Percentiles rank a stretch among this genome's conserved stretches.
Conservation (phyloP, 108 stramenopile species). For the Cyclotella kingstonii region DNA sequence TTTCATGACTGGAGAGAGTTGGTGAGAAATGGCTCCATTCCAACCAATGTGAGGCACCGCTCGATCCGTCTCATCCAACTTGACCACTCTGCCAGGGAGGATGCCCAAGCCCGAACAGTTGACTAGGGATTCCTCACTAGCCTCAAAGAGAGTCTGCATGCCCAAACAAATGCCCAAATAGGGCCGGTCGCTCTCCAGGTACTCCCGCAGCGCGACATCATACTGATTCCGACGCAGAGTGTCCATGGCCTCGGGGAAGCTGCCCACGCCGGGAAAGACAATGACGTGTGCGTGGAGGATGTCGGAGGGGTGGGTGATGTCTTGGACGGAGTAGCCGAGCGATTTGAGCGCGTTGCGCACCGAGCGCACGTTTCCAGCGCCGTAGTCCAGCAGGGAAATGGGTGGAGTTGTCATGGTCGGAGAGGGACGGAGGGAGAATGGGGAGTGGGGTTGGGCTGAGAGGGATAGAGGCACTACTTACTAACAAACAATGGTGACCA, state of each 20-base stretch:
- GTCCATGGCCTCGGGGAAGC: constrained; percentile 82
- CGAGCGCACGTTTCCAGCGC: constrained; percentile 96
- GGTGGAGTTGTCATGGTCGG: constrained; percentile 44
- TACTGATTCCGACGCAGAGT: constrained; percentile 71
- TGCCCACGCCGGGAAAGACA: constrained; percentile 94
- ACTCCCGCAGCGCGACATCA: constrained; percentile 77
- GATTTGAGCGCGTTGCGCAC: constrained; percentile 90
- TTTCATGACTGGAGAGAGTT: constrained; percentile 70
- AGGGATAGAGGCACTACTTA: constrained; percentile 6
- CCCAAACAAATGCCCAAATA: constrained; percentile 99
- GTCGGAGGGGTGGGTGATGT: constrained; percentile 81
- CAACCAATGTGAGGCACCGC: constrained; percentile 97
- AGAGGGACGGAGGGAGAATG: background rate
- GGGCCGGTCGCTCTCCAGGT: constrained; percentile 76
- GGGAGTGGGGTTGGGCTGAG: constrained; percentile 7
- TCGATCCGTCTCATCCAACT: constrained; percentile 72
- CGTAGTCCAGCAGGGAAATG: constrained; percentile 95
- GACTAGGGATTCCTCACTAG: constrained; percentile 86
- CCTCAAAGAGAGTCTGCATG: constrained; percentile 97
- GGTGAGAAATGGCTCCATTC: constrained; percentile 89
- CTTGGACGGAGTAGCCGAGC: constrained; percentile 80
- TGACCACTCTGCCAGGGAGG: constrained; percentile 87
- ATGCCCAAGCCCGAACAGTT: too few relatives aligned
- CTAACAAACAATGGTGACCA: background rate
- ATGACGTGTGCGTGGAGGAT: constrained; percentile 84